These are phyloP conservation scores for Beauveria scarabaeidicola DNA, from an alignment of 2,329 filamentous ascomycete species.

Conservation along the genomic window DNA sequence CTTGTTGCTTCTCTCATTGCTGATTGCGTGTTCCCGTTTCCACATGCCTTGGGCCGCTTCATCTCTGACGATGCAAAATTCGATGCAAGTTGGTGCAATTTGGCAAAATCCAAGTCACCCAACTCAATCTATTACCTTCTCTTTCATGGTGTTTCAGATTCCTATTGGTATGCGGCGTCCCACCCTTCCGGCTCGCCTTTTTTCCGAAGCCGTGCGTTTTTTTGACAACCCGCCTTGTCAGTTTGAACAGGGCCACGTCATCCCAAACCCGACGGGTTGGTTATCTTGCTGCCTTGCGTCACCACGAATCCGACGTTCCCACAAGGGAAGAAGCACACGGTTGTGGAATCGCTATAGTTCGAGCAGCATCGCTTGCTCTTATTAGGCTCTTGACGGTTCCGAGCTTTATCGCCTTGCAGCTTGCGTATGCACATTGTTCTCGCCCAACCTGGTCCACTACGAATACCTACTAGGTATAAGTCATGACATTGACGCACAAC, in stretches of 20 bases:
- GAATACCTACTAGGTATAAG: background rate
- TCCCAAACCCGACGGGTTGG: background rate
- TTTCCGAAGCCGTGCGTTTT: background rate
- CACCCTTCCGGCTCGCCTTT: background rate
- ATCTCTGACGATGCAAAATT: background rate
- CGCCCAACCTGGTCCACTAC: background rate
- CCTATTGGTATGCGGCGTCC: background rate
- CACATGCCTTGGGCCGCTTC: background rate
- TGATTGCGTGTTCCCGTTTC: background rate
- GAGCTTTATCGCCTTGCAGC: background rate
- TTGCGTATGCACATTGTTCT: background rate
- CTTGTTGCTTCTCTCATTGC: background rate
- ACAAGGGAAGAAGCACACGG: background rate
- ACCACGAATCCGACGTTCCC: background rate
- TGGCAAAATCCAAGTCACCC: background rate
- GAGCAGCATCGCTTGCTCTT: background rate
- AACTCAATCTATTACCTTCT: background rate
- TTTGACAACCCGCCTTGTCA: background rate
- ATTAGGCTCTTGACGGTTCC: background rate
- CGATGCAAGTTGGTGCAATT: slow-evolving; percentile 1
- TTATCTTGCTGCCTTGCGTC: background rate
- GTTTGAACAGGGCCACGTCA: slow-evolving; percentile 4
- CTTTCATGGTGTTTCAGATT: background rate
- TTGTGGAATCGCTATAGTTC: background rate
- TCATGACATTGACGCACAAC: background rate